A percentile compares a stretch with the other conserved stretches of the same genome.
Evolutionary conservation across 805 yeast species (phyloP).

Genomic region (Candida sithepensis): DNA sequence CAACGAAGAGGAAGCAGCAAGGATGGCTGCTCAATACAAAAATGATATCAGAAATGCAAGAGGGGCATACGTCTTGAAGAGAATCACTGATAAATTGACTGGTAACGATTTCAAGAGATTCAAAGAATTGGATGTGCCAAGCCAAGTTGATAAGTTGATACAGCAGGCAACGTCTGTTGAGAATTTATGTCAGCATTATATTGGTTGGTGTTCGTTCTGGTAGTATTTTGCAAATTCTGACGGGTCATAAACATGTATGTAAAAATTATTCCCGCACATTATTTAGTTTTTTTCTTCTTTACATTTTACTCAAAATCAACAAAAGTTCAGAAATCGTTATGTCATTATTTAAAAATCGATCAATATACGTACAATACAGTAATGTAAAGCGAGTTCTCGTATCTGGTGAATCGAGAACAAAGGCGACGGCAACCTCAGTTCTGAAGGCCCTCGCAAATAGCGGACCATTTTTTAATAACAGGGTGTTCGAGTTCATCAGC

Average conservation of each 20-base stretch:
- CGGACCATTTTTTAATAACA: conserved; percentile 24
- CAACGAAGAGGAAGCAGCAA: conserved; percentile 71
- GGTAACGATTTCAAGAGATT: conserved; percentile 87
- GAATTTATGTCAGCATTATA: conserved; percentile 91
- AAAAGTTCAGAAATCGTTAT: neutral
- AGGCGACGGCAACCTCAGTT: neutral
- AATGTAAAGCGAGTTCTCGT: neutral
- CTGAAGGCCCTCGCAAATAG: conserved; percentile 8
- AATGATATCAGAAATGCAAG: conserved; percentile 79
- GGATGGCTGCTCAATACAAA: conserved; percentile 66
- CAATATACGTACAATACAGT: neutral
- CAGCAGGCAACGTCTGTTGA: conserved; percentile 97
- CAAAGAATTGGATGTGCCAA: conserved; percentile 70
- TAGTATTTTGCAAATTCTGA: conserved; percentile 27
- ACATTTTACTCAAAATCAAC: neutral
- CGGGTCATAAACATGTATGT: neutral
- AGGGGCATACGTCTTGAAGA: conserved; percentile 81
- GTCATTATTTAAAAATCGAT: conserved; percentile 1
- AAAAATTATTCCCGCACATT: too few relatives aligned
- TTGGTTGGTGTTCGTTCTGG: conserved; percentile 99
- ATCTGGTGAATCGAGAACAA: neutral
- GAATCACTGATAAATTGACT: conserved; percentile 88
- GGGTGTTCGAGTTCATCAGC: conserved; percentile 27
- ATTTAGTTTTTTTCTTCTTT: neutral
- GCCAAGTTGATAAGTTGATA: conserved; percentile 89